These are phyloP conservation scores for Mimosa bimucronata DNA, from an alignment of 306 rosid species.

Conservation along the genomic window DNA sequence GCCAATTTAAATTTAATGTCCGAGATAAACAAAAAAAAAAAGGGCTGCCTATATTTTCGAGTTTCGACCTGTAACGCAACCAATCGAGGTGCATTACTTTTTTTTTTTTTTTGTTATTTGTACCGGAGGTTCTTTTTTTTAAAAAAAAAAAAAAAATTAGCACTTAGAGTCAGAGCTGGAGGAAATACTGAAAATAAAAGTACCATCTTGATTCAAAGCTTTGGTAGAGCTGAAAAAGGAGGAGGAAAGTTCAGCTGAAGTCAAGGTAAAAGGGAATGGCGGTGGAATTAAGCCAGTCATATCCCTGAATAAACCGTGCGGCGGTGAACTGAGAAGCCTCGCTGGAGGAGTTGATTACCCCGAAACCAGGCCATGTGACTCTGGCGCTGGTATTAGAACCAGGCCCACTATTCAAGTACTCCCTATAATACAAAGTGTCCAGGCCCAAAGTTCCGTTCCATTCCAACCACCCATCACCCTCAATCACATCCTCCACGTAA, in stretches of 20 bases:
- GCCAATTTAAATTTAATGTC: too few species aligned
- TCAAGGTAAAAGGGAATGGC: constrained; percentile 53
- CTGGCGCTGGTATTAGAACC: constrained; percentile 67
- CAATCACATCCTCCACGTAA: constrained; percentile 57
- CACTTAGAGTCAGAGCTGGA: too few species aligned
- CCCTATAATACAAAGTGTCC: constrained; percentile 75
- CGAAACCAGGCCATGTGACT: constrained; percentile 84
- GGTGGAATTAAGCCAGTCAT: constrained; percentile 66
- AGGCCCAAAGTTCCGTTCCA: constrained; percentile 79
- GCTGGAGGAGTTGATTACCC: constrained; percentile 54
- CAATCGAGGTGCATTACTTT: background rate
- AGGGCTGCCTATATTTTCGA: too few species aligned
- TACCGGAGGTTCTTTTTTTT: too few species aligned
- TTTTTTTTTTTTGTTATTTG: too few species aligned
- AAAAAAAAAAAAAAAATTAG: too few species aligned
- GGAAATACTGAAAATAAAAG: too few species aligned
- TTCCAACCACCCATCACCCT: constrained; percentile 78
- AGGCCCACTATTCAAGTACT: constrained; percentile 67
- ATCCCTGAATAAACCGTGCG: constrained; percentile 59
- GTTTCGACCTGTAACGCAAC: too few species aligned
- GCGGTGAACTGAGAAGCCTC: constrained; percentile 76
- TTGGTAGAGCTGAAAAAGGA: too few species aligned
- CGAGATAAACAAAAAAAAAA: too few species aligned
- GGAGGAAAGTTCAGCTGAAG: constrained; percentile 43
- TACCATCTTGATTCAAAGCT: too few species aligned